Conservation (phyloP, 345 rosid genomes). For the Citrus sp. region DNA sequence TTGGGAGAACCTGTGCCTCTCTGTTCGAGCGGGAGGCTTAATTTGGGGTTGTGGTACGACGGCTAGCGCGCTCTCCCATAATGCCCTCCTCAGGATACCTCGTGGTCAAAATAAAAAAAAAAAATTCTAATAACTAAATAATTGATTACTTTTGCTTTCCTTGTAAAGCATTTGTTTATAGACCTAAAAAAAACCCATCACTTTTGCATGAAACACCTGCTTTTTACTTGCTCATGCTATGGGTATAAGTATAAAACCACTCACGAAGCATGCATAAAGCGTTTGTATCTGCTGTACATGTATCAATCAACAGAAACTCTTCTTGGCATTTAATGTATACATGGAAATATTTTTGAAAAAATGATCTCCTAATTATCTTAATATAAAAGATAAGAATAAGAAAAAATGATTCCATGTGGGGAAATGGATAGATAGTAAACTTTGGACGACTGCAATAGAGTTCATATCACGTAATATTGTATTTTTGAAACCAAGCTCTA, state of each 20-base stretch:
- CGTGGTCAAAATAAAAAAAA: no score
- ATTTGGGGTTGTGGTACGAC: no score
- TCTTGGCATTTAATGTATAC: not conserved
- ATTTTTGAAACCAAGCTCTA: not conserved
- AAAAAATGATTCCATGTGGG: not conserved
- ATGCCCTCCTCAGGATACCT: no score
- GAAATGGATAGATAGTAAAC: not conserved
- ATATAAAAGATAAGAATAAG: no score
- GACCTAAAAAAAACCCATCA: not conserved
- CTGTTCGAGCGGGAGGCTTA: no score
- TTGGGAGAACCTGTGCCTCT: no score
- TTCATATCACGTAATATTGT: not conserved
- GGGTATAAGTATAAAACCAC: not conserved
- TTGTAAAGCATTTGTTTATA: not conserved
- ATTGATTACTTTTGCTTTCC: not conserved
- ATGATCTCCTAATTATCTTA: not conserved
- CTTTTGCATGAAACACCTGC: slow-evolving; percentile 20
- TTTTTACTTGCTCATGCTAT: not conserved
- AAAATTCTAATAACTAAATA: no score
- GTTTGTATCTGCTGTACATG: not conserved
- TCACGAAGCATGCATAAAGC: not conserved
- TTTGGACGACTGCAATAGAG: not conserved
- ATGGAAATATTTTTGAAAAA: not conserved
- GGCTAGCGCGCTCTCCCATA: no score
- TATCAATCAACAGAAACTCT: not conserved